Evolutionary conservation across 2,329 filamentous ascomycete species (phyloP), one percentile per base, ranked within the genome.

Genomic region (Clonostachys chloroleuca): DNA sequence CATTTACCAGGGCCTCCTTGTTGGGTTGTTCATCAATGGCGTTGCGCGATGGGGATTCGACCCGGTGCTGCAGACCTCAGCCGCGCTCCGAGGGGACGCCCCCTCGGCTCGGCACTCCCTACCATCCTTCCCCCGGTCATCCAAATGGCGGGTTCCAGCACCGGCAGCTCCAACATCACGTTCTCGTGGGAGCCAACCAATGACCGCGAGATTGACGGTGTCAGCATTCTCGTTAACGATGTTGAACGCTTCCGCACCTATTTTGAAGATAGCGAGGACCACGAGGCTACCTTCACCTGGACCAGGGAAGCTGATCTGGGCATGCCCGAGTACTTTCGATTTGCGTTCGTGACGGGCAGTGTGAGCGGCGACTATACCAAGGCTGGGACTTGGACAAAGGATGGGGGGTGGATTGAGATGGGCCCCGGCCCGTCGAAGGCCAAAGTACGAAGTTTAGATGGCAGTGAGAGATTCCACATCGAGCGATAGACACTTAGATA

Each of bases 31-130:
- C 65, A 85, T 96, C 68, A 96, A 96, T 62, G 92, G 94, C 45
- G 83, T 95, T 50, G 92, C 92, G 5, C 80, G 92, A 40, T 97
- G 94, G 94, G 92, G 92, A 1, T 99, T 95, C 63, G 92, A 90
- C 51, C 79, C 87, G 1, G 82, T 99, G 42, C 78, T 99, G 14
- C 86, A 99, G 67, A 97, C 94, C 0, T 81, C 88, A 0, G 77
- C 67, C 1, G 83, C 84, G 1, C 69, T 99, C 20, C 83, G 83
- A 46, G 83, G 81, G n/a, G 84, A 87, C 53, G 81, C 80, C 1
- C 79, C 49, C 66, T 78, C 36, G 81, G 81, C 12, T 83, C 82
- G 1, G 67, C 80, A 0, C 73, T 94, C 2, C 89, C 75, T 40
- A 68, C 53, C 1, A 69, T 83, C 24, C 56, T 72, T 20, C 55